These are phyloP conservation scores for Apostasia shenzhenica DNA, from an alignment of 106 monocot species.

Conservation along the genomic window DNA sequence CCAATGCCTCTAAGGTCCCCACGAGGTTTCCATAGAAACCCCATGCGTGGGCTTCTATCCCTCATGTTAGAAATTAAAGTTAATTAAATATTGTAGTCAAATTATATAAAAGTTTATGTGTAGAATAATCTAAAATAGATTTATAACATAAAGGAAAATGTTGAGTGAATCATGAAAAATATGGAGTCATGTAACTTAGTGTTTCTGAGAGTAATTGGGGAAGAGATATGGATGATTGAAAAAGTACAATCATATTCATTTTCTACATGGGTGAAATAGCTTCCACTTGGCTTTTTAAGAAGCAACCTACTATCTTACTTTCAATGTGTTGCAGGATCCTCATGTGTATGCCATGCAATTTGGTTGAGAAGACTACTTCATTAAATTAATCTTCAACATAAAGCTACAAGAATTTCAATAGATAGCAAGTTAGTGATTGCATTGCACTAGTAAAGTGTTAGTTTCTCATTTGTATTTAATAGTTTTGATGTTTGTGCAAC, in stretches of 20 bases:
- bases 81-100: too few species aligned
- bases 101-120: too few species aligned
- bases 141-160: too few species aligned
- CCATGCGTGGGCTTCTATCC: too few species aligned
- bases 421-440: background rate
- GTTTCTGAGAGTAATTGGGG: background rate
- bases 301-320: background rate
- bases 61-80: too few species aligned
- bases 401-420: background rate
- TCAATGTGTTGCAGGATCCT: background rate
- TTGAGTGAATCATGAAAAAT: too few species aligned
- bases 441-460: background rate
- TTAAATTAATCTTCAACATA: background rate
- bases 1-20: too few species aligned
- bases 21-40: too few species aligned
- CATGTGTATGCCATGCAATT: conserved; percentile 7
- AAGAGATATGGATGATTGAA: conserved; percentile 11
- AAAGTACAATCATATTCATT: background rate
- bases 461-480: too few species aligned
- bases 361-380: background rate
- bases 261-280: background rate
- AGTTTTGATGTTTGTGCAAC: too few species aligned
- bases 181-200: too few species aligned
- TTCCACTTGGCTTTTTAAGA: conserved; percentile 7
- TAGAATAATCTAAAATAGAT: too few species aligned